Percentiles rank a stretch among this genome's conserved stretches.
phyloP scores from a whole-genome alignment of 768 basidiomycete species.

The Mycena sanguinolenta region DNA sequence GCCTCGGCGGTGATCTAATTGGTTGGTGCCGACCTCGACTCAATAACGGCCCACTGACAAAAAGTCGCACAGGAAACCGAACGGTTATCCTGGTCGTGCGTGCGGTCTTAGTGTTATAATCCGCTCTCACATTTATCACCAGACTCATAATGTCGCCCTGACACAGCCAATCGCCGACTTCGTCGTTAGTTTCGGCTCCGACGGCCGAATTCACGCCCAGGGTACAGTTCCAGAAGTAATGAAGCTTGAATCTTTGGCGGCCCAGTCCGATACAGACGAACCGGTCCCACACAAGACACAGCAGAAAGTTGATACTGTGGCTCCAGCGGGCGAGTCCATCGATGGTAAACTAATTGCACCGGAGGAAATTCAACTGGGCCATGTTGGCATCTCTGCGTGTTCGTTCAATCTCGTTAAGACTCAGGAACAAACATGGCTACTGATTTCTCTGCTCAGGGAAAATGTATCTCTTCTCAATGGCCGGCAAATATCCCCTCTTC shows the following conservation, averaged over 20 bases:
- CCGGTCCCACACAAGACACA: conserved; percentile 36
- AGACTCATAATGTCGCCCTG: conserved; percentile 66
- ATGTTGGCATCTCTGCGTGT: conserved; percentile 58
- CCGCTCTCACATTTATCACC: neutral
- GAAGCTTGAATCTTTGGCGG: conserved; percentile 50
- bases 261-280: conserved; percentile 51
- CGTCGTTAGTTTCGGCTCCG: conserved; percentile 56
- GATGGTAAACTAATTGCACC: conserved; percentile 72
- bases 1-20: conserved; percentile 57
- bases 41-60: too few species aligned
- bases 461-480: conserved; percentile 37
- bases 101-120: neutral
- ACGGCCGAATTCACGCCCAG: conserved; percentile 58
- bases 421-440: neutral
- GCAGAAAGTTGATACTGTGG: conserved; percentile 39
- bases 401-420: conserved; percentile 5
- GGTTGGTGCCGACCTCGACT: conserved; percentile 28
- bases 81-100: conserved; percentile 39
- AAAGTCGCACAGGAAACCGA: conserved; percentile 33
- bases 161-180: conserved; percentile 56
- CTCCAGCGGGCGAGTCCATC: conserved; percentile 37
- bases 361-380: conserved; percentile 73
- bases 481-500: conserved; percentile 31
- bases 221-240: conserved; percentile 57
- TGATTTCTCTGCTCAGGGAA: conserved; percentile 48